Evolutionary conservation across 192 early-diverging fungal species (phyloP), one percentile per base, ranked within the genome.

Genomic region (Coemansia sp.): DNA sequence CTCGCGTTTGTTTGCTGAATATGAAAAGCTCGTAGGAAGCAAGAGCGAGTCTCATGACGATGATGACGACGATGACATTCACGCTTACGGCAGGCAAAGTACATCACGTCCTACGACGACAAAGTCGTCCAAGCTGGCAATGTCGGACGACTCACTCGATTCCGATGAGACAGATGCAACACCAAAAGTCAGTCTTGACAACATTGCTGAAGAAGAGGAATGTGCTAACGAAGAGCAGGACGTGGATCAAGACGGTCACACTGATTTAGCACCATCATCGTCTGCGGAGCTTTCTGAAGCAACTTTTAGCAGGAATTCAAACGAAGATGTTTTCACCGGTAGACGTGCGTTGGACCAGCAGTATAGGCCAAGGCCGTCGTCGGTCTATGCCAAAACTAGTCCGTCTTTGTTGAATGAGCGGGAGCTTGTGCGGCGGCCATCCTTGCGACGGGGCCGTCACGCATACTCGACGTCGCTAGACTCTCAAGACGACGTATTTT

Each of bases 1-100:
- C 2, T 67, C 67, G 34, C 67, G 68, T 17, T 55, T 78, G 33
- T 78, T 78, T 61, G 68, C 68, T 9, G 74, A 78, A 34, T 78
- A 78, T 55, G 68, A 78, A 61, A 62, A 61, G 24, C 68, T 78
- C 50, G 55, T 78, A 3, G 68, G 53, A 21, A 37, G 21, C 44
- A 67, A 66, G 55, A 61, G 23, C 17, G 24, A 47, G 45, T 12
- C 47, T 0, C 47, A 62, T 9, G 54, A 61, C 11, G 64, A 64
- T 14, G 68, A 67, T 0, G 64, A 69, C 11, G 67, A 69, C 5
- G 67, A 67, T 21, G 61, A 67, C 30, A 44, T 40, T 30, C 23
- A n/a, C n/a, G 18, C 9, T 5, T 15, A 4, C 11, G 17, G 13
- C 1, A 52, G 50, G 15, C 50, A 37, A 37, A 37, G 34, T 10